These are phyloP conservation scores for Pseudopithomyces chartarum DNA, from an alignment of 2,329 filamentous ascomycete species.

Conservation along the genomic window DNA sequence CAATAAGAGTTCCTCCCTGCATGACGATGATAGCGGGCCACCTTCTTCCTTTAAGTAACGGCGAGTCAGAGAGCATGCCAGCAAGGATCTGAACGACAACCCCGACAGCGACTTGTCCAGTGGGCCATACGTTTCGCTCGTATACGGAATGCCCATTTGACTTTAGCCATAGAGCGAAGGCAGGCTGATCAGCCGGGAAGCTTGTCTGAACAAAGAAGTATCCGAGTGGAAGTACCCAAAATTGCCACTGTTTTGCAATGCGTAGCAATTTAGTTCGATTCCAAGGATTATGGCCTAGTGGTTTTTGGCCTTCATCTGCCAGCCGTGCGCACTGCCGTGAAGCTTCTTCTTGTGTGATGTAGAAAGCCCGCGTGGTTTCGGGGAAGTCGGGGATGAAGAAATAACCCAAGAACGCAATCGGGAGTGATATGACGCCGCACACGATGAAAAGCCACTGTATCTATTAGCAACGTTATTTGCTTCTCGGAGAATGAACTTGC, in stretches of 20 bases:
- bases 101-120: slow-evolving; percentile 50
- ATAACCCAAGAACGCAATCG: slow-evolving; percentile 51
- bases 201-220: slow-evolving; percentile 49
- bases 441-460: slow-evolving; percentile 36
- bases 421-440: slow-evolving; percentile 48
- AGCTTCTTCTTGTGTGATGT: slow-evolving; percentile 40
- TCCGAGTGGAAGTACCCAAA: slow-evolving; percentile 54
- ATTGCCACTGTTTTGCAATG: slow-evolving; percentile 53
- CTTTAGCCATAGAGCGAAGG: slow-evolving; percentile 52
- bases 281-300: slow-evolving; percentile 47
- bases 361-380: slow-evolving; percentile 38
- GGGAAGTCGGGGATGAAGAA: slow-evolving; percentile 38
- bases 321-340: slow-evolving; percentile 27
- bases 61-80: slow-evolving; percentile 40
- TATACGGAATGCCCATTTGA: slow-evolving; percentile 50
- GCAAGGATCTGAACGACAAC: slow-evolving; percentile 52
- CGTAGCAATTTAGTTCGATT: slow-evolving; percentile 49
- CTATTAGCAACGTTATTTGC: neutral
- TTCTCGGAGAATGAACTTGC: neutral
- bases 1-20: slow-evolving; percentile 45
- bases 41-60: slow-evolving; percentile 28
- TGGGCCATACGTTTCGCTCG: slow-evolving; percentile 55
- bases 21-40: slow-evolving; percentile 50
- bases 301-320: slow-evolving; percentile 29
- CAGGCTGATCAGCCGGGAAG: slow-evolving; percentile 23